Percentiles rank a stretch among this genome's conserved stretches.
phyloP scores from a whole-genome alignment of 192 early-diverging fungal genomes.

The Umbelopsis vinacea region DNA sequence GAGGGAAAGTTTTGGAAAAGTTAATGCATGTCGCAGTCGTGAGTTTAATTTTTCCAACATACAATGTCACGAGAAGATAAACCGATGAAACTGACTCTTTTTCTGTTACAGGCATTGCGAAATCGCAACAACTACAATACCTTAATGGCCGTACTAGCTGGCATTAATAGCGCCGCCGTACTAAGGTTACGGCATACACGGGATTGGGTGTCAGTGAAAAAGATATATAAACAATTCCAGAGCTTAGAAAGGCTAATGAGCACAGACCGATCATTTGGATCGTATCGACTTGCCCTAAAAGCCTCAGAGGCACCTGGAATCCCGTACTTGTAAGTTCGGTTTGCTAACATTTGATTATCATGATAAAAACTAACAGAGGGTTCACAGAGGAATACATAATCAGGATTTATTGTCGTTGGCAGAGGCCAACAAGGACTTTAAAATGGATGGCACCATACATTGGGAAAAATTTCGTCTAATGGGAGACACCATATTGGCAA shows the following conservation, averaged over 20 bases:
- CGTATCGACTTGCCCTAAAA: slow-evolving; percentile 67
- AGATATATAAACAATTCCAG: slow-evolving; percentile 55
- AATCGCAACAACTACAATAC: slow-evolving; percentile 77
- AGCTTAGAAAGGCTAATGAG: slow-evolving; percentile 74
- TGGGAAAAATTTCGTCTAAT: slow-evolving; percentile 74
- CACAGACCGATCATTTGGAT: slow-evolving; percentile 62
- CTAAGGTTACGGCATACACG: slow-evolving; percentile 67
- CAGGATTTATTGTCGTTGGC: slow-evolving; percentile 74
- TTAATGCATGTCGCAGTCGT: slow-evolving; percentile 75
- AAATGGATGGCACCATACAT: slow-evolving; percentile 68
- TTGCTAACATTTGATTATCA: background rate
- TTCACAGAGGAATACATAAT: slow-evolving; percentile 54
- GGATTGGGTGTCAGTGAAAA: slow-evolving; percentile 50
- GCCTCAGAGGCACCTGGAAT: slow-evolving; percentile 64
- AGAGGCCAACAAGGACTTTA: slow-evolving; percentile 70
- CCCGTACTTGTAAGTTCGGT: slow-evolving; percentile 71
- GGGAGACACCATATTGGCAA: slow-evolving; percentile 37
- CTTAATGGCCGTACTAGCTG: slow-evolving; percentile 75
- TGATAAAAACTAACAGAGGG: background rate
- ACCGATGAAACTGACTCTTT: too few relatives aligned
- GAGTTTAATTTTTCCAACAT: background rate
- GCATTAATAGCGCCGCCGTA: slow-evolving; percentile 67
- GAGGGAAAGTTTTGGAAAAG: slow-evolving; percentile 68
- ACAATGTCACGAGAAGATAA: too few relatives aligned
- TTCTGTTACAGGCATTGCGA: slow-evolving; percentile 51